Evolutionary conservation across 2,329 filamentous ascomycete species (phyloP).

Genomic region (Davidsoniella australis): DNA sequence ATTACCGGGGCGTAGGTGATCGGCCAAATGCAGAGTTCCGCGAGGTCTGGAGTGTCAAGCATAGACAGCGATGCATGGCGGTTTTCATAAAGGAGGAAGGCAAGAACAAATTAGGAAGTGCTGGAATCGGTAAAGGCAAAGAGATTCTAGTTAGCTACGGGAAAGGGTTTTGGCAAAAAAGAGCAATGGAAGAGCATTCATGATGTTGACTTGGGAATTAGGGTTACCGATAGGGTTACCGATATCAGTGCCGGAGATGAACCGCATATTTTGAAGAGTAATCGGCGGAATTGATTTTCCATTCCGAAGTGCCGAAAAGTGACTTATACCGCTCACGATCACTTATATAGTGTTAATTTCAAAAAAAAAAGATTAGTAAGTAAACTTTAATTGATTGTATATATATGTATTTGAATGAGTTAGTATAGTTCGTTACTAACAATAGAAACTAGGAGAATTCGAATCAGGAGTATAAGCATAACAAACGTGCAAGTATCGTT

Average conservation of each 20-base stretch:
- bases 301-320: background rate
- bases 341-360: no score
- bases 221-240: background rate
- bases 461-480: no score
- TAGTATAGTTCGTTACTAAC: no score
- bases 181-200: slow-evolving; percentile 1
- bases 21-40: slow-evolving; percentile 42
- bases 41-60: slow-evolving; percentile 37
- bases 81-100: slow-evolving; percentile 36
- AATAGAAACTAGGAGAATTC: no score
- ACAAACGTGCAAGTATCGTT: no score
- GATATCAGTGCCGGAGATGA: background rate
- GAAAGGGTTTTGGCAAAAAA: slow-evolving; percentile 42
- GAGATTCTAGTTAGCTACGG: slow-evolving; percentile 52
- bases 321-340: no score
- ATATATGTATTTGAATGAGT: no score
- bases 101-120: slow-evolving; percentile 18
- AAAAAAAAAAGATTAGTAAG: no score
- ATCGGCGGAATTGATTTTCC: slow-evolving; percentile 7
- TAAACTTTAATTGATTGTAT: no score
- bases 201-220: background rate
- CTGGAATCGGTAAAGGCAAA: slow-evolving; percentile 37
- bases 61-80: slow-evolving; percentile 36
- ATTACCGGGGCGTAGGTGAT: slow-evolving; percentile 41
- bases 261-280: background rate